Percentiles rank a stretch among this genome's conserved stretches.
These are phyloP conservation scores for Pythium apleroticum DNA, from an alignment of 352 stramenopile genomes.

Conservation along the genomic window DNA sequence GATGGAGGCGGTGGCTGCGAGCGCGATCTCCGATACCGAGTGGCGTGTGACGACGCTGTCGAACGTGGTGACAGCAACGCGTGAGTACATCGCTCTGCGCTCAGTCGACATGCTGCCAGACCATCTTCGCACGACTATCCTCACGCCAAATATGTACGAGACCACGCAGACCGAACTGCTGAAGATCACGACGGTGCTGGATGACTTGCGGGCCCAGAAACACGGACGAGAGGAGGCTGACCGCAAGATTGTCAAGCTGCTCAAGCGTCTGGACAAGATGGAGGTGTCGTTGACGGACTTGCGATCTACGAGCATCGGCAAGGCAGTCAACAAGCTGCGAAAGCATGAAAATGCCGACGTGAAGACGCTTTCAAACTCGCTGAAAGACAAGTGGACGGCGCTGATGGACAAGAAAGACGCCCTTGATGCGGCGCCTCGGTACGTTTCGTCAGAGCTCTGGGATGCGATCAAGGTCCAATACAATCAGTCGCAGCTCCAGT, in stretches of 20 bases:
- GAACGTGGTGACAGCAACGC: slow-evolving; percentile 77
- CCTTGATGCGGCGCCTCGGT: slow-evolving; percentile 55
- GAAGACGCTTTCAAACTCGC: slow-evolving; percentile 36
- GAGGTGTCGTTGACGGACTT: slow-evolving; percentile 78
- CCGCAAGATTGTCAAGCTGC: slow-evolving; percentile 54
- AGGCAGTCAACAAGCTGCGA: slow-evolving; percentile 82
- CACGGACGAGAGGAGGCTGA: slow-evolving; percentile 19
- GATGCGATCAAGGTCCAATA: slow-evolving; percentile 74
- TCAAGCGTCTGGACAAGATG: slow-evolving; percentile 71
- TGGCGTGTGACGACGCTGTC: slow-evolving; percentile 76
- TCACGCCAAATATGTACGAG: slow-evolving; percentile 79
- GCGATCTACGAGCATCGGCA: slow-evolving; percentile 82
- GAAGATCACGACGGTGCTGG: slow-evolving; percentile 58
- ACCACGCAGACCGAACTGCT: slow-evolving; percentile 77
- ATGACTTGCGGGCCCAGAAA: slow-evolving; percentile 48
- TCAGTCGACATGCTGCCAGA: slow-evolving; percentile 84
- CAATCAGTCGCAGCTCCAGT: slow-evolving; percentile 86
- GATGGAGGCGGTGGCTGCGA: slow-evolving; percentile 61
- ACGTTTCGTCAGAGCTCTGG: slow-evolving; percentile 65
- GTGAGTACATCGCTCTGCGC: slow-evolving; percentile 81
- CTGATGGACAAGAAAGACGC: slow-evolving; percentile 70
- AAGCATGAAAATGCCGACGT: slow-evolving; percentile 71
- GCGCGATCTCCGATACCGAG: slow-evolving; percentile 65
- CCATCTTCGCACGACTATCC: slow-evolving; percentile 74
- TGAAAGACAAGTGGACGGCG: slow-evolving; percentile 83